phyloP scores from a whole-genome alignment of 1,139 yeast species.

The Yamadazyma dendronema region DNA sequence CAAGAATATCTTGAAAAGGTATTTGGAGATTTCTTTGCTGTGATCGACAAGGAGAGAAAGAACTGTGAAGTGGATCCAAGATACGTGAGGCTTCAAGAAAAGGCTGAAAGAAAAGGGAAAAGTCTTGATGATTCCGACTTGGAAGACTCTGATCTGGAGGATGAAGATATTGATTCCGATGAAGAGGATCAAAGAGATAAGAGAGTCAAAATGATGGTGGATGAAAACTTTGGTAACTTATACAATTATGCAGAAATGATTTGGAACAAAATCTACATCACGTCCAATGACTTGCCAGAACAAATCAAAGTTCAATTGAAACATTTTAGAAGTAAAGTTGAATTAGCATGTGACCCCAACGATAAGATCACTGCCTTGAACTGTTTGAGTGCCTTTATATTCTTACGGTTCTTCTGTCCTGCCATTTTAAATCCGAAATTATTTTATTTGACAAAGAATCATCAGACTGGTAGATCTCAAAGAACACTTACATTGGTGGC shows the following conservation, averaged over 20 bases:
- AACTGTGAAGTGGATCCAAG: slow-evolving; percentile 77
- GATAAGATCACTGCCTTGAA: slow-evolving; percentile 58
- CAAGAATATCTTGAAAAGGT: slow-evolving; percentile 73
- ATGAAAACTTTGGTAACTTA: slow-evolving; percentile 53
- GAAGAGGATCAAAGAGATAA: slow-evolving; percentile 29
- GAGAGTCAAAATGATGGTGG: slow-evolving; percentile 32
- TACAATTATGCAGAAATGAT: slow-evolving; percentile 56
- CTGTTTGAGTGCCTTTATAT: slow-evolving; percentile 79
- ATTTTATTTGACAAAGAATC: slow-evolving; percentile 68
- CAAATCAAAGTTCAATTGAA: slow-evolving; percentile 63
- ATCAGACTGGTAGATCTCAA: slow-evolving; percentile 69
- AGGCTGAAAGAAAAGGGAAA: slow-evolving; percentile 30
- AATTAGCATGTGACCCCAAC: slow-evolving; percentile 57
- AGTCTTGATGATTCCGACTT: slow-evolving; percentile 20
- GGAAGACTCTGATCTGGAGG: slow-evolving; percentile 23
- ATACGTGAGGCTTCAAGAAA: slow-evolving; percentile 43
- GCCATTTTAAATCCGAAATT: slow-evolving; percentile 86
- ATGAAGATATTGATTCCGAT: slow-evolving; percentile 31
- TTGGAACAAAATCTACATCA: slow-evolving; percentile 69
- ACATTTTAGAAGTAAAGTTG: slow-evolving; percentile 59
- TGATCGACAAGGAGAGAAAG: slow-evolving; percentile 49
- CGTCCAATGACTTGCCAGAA: slow-evolving; percentile 76
- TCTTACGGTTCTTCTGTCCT: slow-evolving; percentile 86
- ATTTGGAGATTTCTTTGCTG: slow-evolving; percentile 64
- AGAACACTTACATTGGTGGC: slow-evolving; percentile 79